Evolutionary conservation across 441 rosid species (phyloP), one percentile per base, ranked within the genome.

Genomic region (Arabidopsis lyrata): DNA sequence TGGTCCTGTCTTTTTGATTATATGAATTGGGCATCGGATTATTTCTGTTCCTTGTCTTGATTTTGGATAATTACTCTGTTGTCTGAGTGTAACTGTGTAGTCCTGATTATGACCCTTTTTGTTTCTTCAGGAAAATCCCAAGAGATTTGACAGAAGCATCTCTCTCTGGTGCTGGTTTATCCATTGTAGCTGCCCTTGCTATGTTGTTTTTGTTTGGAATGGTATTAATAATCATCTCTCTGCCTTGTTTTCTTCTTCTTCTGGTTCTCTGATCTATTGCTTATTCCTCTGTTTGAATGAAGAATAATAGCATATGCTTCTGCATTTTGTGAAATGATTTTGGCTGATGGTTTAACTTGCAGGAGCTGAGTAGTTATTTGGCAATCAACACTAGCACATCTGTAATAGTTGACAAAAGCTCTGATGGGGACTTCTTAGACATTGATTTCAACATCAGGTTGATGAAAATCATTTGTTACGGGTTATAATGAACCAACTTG

Each of bases 111-210:
- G 53, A 73, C 60, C 54, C 66, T 76, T 38, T 38, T 41, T 78
- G 73, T 34, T 44, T 27, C 3, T 78, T 62, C 84, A 95, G 99
- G 85, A 95, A 95, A 93, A 91, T 95, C 55, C 97, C 98, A 1
- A 86, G 97, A 83, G 98, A 95, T 84, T 86, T 95, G 88, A 91
- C 97, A 2, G 99, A 95, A 81, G 99, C 98, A 56, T 91, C 98
- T 39, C 72, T 95, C 50, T 95, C 98, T 15, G 98, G 99, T 72
- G 98, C 94, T 50, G 98, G 96, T 74, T 82, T 93, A 75, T 95
- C 99, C 3, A 86, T 95, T 39, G 12, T 91, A 78, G 99, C 96
- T 6, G 97, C 98, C 29, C 84, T 93, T 2, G 53, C 82, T 62
- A 95, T 93, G 93, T 15, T 93, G 80, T 85, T 95, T 85, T 88